A percentile compares a stretch with the other conserved stretches of the same genome.
Conservation (phyloP, 768 basidiomycete species). For the Multifurca ochricompacta region DNA sequence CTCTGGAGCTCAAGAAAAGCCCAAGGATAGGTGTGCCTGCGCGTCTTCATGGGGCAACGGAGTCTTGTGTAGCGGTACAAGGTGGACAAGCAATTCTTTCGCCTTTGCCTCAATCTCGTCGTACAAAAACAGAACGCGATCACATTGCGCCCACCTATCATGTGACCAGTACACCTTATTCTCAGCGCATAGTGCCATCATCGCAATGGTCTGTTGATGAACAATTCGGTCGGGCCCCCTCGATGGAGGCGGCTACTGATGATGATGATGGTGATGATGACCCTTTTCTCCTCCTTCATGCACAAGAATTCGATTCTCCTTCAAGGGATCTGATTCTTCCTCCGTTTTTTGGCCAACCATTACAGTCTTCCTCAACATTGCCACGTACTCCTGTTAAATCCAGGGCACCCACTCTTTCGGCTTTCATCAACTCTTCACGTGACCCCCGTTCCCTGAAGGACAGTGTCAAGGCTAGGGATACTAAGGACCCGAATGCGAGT, state of each 20-base stretch:
- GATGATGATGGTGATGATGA: neutral
- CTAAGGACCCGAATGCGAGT: neutral
- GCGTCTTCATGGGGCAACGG: neutral
- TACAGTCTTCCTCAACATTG: neutral
- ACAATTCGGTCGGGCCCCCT: neutral
- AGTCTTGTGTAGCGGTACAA: neutral
- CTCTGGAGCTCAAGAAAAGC: neutral
- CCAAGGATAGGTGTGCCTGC: neutral
- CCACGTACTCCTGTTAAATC: neutral
- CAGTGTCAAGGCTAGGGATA: neutral
- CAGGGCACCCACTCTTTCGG: neutral
- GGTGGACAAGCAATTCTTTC: neutral
- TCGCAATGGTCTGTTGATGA: constrained; percentile 16
- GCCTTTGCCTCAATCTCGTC: neutral
- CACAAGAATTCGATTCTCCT: neutral
- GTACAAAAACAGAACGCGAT: neutral
- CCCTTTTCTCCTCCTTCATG: neutral
- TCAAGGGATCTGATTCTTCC: neutral
- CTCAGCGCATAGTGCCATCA: constrained; percentile 17
- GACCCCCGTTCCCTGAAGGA: neutral
- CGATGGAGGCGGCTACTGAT: neutral
- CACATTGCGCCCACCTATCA: neutral
- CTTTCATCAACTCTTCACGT: neutral
- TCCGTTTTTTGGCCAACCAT: neutral
- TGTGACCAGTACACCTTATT: constrained; percentile 10